phyloP scores from a whole-genome alignment of 2,329 filamentous ascomycete genomes.

The Colletotrichum sp. region DNA sequence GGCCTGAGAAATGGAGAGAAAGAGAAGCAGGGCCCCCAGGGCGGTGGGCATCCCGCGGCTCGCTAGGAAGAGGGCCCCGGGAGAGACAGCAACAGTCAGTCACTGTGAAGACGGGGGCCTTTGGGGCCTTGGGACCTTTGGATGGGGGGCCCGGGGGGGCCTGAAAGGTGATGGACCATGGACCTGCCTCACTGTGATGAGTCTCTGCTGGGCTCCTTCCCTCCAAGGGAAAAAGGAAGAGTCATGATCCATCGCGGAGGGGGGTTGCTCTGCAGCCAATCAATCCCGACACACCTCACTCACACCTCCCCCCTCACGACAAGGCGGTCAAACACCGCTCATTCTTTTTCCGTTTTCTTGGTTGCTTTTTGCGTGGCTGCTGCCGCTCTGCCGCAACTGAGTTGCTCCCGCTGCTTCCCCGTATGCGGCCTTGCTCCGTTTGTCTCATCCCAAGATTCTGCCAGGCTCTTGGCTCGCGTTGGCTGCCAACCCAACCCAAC shows the following conservation, averaged over 20 bases:
- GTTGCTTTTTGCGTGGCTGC: not conserved
- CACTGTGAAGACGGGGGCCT: not conserved
- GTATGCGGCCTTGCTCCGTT: not conserved
- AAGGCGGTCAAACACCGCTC: slow-evolving; percentile 23
- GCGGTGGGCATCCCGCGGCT: not conserved
- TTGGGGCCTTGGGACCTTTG: not conserved
- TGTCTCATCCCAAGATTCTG: not conserved
- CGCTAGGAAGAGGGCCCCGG: not conserved
- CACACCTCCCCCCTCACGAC: not conserved
- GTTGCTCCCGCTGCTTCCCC: slow-evolving; percentile 13
- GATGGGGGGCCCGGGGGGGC: not conserved
- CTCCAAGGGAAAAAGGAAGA: not conserved
- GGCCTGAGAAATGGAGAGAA: no score
- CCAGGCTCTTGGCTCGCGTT: not conserved
- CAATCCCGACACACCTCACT: slow-evolving; percentile 6
- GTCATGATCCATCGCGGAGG: not conserved
- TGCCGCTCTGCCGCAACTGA: not conserved
- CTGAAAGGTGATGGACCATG: not conserved
- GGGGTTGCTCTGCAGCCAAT: slow-evolving; percentile 1
- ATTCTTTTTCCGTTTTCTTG: slow-evolving; percentile 14
- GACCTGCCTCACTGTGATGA: not conserved
- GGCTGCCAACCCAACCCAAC: not conserved
- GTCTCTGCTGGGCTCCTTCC: not conserved
- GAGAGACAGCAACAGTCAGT: not conserved
- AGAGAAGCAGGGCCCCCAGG: not conserved